Base-by-base conservation (phyloP, 1,139 yeast species). In the Geotrichum citri-aurantii region DNA sequence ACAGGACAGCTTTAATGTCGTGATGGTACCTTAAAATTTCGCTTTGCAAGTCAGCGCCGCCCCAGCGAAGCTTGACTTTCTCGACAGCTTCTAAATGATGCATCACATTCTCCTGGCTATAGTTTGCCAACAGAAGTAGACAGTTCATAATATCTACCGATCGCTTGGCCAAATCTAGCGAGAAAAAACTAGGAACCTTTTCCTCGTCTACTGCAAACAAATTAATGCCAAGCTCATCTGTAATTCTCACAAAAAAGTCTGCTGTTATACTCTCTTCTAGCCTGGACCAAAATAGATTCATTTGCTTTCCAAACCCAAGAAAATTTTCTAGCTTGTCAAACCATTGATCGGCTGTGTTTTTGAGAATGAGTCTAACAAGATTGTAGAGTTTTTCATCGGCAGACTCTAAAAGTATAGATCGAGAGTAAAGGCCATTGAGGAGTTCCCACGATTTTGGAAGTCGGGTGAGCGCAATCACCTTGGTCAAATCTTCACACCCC, bases 401-500 rank as follows among this genome's bases (percentile, higher is more conserved):
- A 21, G 60, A 52, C 44, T 66, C 66, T 50, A 64, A 62, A n/a
- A 56, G 47, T 26, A 57, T 53, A 4, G 69, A 64, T 33, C 68
- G 60, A 5, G 48, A 49, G 54, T 64, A 71, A 5, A 68, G 61
- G 7, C 68, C 64, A 52, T 71, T 63, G 29, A 71, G 64, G 12
- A 71, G 61, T 12, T 55, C 60, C 48, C 60, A 58, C 0, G 72
- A 62, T 11, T 61, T 11, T 0, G 74, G 74, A 8, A 71, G 59
- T 11, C 64, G 48, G 12, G 62, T 60, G 19, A 71, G 60, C 7
- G 58, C 54, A 2, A 69, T 65, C 1, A 65, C 58, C n/a, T 48
- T 42, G 1, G 61, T 29, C 19, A 69, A 52, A 52, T 71, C 69
- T 4, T 65, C 67, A 55, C 75, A 71, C 1, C 74, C 75, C 17